Percentiles rank a stretch among this genome's conserved stretches.
phyloP scores from a whole-genome alignment of 345 rosid genomes.

The Eucalyptus sideroxylon region DNA sequence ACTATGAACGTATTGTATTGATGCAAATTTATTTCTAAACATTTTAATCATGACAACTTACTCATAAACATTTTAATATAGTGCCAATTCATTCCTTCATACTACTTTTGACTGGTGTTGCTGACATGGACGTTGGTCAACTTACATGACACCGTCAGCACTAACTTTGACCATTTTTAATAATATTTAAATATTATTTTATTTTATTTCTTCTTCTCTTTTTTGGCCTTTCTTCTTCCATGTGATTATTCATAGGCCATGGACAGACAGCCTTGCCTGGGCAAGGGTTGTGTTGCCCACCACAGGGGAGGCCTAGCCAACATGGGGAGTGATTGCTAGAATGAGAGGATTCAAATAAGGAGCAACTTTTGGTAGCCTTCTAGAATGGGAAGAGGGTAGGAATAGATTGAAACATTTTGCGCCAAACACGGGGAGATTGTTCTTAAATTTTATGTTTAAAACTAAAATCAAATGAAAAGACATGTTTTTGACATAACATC shows the following conservation, averaged over 20 bases:
- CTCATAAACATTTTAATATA: too few relatives aligned
- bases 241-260: not conserved
- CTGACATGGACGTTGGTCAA: not conserved
- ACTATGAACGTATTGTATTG: fast-evolving
- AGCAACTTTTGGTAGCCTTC: not conserved
- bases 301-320: not conserved
- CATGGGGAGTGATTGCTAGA: not conserved
- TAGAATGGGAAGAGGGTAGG: not conserved
- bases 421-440: not conserved
- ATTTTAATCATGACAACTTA: too few relatives aligned
- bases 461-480: not conserved
- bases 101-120: not conserved
- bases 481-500: not conserved
- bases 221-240: not conserved
- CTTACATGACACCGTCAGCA: not conserved
- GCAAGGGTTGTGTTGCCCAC: not conserved
- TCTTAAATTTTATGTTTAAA: not conserved
- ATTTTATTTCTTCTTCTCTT: fast-evolving
- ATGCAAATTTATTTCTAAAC: too few relatives aligned
- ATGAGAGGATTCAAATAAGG: not conserved
- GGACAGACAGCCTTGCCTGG: fast-evolving
- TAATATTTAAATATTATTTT: too few relatives aligned
- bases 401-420: not conserved
- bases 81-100: too few relatives aligned
- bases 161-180: fast-evolving